Evolutionary conservation across 306 rosid genomes (phyloP).

Genomic region (Cyamopsis tetragonoloba): DNA sequence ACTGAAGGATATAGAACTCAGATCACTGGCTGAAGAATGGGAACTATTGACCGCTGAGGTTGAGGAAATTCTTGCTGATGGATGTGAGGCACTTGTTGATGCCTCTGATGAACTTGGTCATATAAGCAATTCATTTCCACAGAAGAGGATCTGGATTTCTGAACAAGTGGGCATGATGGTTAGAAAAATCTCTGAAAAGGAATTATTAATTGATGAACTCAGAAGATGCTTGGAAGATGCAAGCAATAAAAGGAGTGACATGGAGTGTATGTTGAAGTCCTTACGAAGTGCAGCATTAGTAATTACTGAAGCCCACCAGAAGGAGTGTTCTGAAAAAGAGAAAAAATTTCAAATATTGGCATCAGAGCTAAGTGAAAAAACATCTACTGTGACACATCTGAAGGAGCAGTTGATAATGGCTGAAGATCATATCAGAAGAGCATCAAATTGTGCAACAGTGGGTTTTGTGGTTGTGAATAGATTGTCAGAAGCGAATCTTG

Average conservation of each 20-base stretch:
- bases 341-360: conserved; percentile 52
- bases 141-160: conserved; percentile 88
- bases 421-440: conserved; percentile 44
- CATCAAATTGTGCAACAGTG: conserved; percentile 70
- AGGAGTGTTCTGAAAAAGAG: conserved; percentile 58
- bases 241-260: conserved; percentile 69
- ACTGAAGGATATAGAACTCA: conserved; percentile 50
- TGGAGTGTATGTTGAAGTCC: conserved; percentile 88
- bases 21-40: conserved; percentile 67
- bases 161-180: conserved; percentile 71
- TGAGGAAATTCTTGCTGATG: conserved; percentile 72
- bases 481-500: conserved; percentile 58
- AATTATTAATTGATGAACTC: conserved; percentile 69
- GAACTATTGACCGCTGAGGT: conserved; percentile 64
- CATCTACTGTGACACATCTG: conserved; percentile 40
- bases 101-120: conserved; percentile 61
- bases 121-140: conserved; percentile 70
- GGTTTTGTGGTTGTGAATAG: conserved; percentile 73
- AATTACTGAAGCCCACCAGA: conserved; percentile 85
- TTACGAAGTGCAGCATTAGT: conserved; percentile 77
- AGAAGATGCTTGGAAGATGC: conserved; percentile 81
- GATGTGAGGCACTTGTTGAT: conserved; percentile 59
- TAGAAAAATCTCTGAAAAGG: conserved; percentile 70
- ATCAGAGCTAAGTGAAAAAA: conserved; percentile 44
- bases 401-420: conserved; percentile 49